Conservation (phyloP, 768 basidiomycete genomes). For the Suillus sp. region DNA sequence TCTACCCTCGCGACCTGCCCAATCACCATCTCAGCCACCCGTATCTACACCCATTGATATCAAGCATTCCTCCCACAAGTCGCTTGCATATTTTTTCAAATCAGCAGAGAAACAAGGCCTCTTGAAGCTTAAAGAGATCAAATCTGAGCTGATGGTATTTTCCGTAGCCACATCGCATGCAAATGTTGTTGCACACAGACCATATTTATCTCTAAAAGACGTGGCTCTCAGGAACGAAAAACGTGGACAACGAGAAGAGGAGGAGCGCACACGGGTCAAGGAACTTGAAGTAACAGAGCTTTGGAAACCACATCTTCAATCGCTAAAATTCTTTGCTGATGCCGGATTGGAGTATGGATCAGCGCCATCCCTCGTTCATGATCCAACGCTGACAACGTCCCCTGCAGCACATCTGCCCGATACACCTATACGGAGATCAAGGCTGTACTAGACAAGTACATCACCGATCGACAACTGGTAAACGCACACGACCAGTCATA, state of each 20-base stretch:
- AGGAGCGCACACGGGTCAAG: conserved; percentile 44
- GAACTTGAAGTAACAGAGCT: conserved; percentile 66
- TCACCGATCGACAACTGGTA: conserved; percentile 58
- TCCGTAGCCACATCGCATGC: conserved; percentile 60
- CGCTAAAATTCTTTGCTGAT: conserved; percentile 60
- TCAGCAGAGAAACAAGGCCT: conserved; percentile 71
- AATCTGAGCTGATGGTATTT: conserved; percentile 54
- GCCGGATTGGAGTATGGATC: conserved; percentile 59
- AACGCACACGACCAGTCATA: conserved; percentile 69
- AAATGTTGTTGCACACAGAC: conserved; percentile 51
- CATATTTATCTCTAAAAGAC: conserved; percentile 64
- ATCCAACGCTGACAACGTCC: conserved; percentile 30
- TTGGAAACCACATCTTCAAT: conserved; percentile 65
- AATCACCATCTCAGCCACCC: conserved; percentile 26
- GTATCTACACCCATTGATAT: conserved; percentile 60
- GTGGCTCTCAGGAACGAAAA: conserved; percentile 65
- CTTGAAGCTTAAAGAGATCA: conserved; percentile 66
- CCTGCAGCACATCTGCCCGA: conserved; percentile 48
- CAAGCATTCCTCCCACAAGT: conserved; percentile 80
- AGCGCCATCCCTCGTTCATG: conserved; percentile 15
- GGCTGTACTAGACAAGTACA: conserved; percentile 60
- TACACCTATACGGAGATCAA: conserved; percentile 63
- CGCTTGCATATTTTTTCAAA: conserved; percentile 80
- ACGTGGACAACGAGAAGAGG: conserved; percentile 55
- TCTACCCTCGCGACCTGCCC: conserved; percentile 77